Percentiles rank a stretch among this genome's conserved stretches.
phyloP scores from a whole-genome alignment of 1,139 yeast genomes.

The Meyerozyma athensensis region DNA sequence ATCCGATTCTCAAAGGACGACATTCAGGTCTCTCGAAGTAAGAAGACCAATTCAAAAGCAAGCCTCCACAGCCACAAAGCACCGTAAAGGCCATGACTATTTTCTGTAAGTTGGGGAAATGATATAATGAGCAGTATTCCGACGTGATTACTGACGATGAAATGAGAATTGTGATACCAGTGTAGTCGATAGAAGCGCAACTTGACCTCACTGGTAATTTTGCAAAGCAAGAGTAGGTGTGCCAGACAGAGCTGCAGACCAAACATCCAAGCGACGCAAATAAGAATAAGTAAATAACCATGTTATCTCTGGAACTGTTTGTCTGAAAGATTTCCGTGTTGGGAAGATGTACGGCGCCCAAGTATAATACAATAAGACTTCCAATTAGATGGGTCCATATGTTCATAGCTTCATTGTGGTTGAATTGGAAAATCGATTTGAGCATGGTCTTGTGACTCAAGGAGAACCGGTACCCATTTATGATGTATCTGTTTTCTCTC shows the following conservation, averaged over 20 bases:
- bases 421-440: conserved; percentile 47
- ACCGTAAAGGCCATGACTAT: conserved; percentile 58
- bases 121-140: conserved; percentile 73
- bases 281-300: conserved; percentile 60
- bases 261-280: conserved; percentile 74
- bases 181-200: conserved; percentile 91
- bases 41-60: conserved; percentile 85
- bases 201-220: conserved; percentile 57
- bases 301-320: conserved; percentile 44
- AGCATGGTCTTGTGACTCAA: conserved; percentile 58
- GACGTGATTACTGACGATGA: conserved; percentile 88
- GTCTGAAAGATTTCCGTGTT: conserved; percentile 33
- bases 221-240: conserved; percentile 81
- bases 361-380: conserved; percentile 49
- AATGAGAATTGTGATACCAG: conserved; percentile 87
- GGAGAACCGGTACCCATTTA: conserved; percentile 82
- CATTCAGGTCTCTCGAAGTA: conserved; percentile 84
- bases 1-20: conserved; percentile 73
- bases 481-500: conserved; percentile 86
- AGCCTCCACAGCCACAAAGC: conserved; percentile 66
- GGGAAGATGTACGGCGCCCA: conserved; percentile 64
- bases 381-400: conserved; percentile 92
- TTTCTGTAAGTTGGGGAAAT: conserved; percentile 47
- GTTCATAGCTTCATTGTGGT: conserved; percentile 87
- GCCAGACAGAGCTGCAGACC: conserved; percentile 81